Conservation (phyloP, 2,329 filamentous ascomycete species). For the Penicillium occitanis region DNA sequence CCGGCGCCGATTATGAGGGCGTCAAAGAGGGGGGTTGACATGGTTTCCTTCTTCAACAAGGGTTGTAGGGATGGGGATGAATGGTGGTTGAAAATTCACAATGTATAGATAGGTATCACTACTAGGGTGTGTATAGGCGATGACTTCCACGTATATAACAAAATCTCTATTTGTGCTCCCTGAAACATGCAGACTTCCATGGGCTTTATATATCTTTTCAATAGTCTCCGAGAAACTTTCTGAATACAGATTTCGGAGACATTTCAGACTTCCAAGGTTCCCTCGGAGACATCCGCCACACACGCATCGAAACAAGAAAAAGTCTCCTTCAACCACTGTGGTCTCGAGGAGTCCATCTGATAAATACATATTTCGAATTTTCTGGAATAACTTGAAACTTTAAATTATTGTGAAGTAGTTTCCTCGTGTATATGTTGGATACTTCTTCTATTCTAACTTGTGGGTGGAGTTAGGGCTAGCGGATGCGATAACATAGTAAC, state of each 20-base stretch:
- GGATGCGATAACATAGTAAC: too few relatives aligned
- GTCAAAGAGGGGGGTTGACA: conserved; percentile 24
- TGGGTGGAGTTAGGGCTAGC: too few relatives aligned
- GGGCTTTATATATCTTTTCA: not conserved
- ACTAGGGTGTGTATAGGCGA: not conserved
- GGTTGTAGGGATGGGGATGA: not conserved
- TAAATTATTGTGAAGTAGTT: not conserved
- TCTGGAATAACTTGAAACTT: not conserved
- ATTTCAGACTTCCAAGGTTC: not conserved
- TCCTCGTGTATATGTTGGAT: not conserved
- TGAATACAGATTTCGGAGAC: not conserved
- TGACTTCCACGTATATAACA: not conserved
- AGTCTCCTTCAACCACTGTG: not conserved
- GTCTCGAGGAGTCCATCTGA: not conserved
- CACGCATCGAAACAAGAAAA: not conserved
- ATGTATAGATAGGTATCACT: not conserved
- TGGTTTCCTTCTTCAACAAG: not conserved
- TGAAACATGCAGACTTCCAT: not conserved
- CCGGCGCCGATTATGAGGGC: conserved; percentile 46
- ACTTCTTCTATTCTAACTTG: too few relatives aligned
- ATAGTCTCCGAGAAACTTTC: not conserved
- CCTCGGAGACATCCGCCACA: not conserved
- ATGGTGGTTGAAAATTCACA: not conserved
- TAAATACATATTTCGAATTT: not conserved
- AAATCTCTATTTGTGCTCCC: not conserved